These are phyloP conservation scores for Gnetum montanum DNA, from an alignment of 75 land plant genomes.

Conservation along the genomic window DNA sequence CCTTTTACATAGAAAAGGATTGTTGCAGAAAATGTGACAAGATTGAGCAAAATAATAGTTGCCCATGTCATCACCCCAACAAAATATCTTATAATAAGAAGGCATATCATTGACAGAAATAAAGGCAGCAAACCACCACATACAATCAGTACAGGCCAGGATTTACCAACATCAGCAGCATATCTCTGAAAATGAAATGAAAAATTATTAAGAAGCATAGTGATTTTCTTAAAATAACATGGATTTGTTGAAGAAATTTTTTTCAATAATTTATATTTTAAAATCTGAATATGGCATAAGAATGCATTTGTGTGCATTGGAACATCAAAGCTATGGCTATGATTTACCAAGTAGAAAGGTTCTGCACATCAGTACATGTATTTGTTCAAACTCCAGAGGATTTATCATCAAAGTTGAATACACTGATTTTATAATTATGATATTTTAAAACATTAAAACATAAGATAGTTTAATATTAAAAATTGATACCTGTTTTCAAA, in stretches of 20 bases:
- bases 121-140: conserved; percentile 84
- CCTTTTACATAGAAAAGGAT: conserved; percentile 83
- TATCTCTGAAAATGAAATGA: conserved; percentile 54
- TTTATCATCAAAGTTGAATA: too few relatives aligned
- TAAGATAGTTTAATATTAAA: too few relatives aligned
- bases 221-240: neutral
- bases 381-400: too few relatives aligned
- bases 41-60: conserved; percentile 60
- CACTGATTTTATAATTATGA: too few relatives aligned
- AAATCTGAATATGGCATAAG: neutral
- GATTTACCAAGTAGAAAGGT: too few relatives aligned
- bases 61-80: conserved; percentile 86
- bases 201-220: neutral
- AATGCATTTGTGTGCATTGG: too few relatives aligned
- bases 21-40: conserved; percentile 58
- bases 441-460: too few relatives aligned
- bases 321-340: too few relatives aligned
- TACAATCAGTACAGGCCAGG: conserved; percentile 89
- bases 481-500: too few relatives aligned
- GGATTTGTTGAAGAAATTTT: too few relatives aligned
- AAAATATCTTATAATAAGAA: conserved; percentile 72
- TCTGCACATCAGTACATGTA: too few relatives aligned
- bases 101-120: conserved; percentile 67
- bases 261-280: neutral
- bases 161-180: conserved; percentile 80